A percentile compares a stretch with the other conserved stretches of the same genome.
These are phyloP conservation scores for Cystobasidium tubakii DNA, from an alignment of 768 basidiomycete genomes.

Conservation along the genomic window DNA sequence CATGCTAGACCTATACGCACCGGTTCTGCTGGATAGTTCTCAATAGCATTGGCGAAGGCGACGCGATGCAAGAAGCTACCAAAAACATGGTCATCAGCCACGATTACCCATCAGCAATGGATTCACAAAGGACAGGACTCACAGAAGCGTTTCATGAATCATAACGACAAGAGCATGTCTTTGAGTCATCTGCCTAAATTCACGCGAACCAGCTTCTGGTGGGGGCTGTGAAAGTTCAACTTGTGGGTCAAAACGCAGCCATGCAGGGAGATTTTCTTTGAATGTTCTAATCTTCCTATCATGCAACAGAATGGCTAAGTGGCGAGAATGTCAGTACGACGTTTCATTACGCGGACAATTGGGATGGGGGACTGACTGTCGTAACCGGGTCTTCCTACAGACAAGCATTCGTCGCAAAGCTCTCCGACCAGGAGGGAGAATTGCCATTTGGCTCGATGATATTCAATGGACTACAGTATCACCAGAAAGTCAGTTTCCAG, in stretches of 20 bases:
- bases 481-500: neutral
- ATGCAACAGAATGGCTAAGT: slow-evolving; percentile 21
- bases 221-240: neutral
- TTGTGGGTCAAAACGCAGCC: slow-evolving; percentile 27
- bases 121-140: neutral
- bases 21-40: slow-evolving; percentile 29
- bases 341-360: no score
- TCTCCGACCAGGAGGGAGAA: slow-evolving; percentile 26
- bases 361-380: slow-evolving; percentile 32
- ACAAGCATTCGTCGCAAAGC: slow-evolving; percentile 35
- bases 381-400: slow-evolving; percentile 22
- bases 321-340: neutral
- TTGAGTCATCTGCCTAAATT: slow-evolving; percentile 22
- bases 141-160: slow-evolving; percentile 33
- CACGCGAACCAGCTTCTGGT: neutral
- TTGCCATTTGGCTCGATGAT: slow-evolving; percentile 12
- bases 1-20: neutral
- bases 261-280: slow-evolving; percentile 21
- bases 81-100: neutral
- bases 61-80: slow-evolving; percentile 29
- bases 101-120: neutral
- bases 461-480: slow-evolving; percentile 21
- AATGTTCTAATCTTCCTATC: slow-evolving; percentile 16
- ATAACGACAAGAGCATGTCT: slow-evolving; percentile 22
- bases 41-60: slow-evolving; percentile 32